phyloP scores from a whole-genome alignment of 768 basidiomycete genomes.

The Lepiota subincarnata region DNA sequence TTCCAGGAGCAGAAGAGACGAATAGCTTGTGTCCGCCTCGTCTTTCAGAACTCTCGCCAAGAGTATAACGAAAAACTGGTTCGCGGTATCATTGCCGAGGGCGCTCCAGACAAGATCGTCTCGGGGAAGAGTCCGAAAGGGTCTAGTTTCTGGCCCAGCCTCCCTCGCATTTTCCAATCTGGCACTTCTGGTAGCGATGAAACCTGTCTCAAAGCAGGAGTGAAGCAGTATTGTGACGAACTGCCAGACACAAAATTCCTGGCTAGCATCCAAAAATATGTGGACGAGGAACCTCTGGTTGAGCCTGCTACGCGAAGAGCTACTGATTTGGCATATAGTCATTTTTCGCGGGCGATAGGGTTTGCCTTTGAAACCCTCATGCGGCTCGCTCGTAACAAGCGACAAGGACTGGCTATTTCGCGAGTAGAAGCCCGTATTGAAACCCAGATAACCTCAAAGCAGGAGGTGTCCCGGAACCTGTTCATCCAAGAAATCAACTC shows the following conservation, averaged over 20 bases:
- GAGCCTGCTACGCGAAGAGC: not conserved
- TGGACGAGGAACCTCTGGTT: constrained; percentile 4
- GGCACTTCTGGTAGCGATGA: not conserved
- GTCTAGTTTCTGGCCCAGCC: not conserved
- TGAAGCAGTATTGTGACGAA: not conserved
- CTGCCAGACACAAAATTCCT: not conserved
- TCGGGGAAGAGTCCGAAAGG: not conserved
- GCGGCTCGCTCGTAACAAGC: not conserved
- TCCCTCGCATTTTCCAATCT: not conserved
- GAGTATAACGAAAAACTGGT: not conserved
- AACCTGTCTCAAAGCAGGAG: not conserved
- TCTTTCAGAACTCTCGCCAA: not conserved
- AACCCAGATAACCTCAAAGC: not conserved
- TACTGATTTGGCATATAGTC: not conserved
- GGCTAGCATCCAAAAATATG: not conserved
- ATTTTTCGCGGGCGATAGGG: not conserved
- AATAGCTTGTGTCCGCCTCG: not conserved
- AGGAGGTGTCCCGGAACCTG: not conserved
- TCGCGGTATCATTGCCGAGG: not conserved
- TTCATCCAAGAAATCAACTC: constrained; percentile 5
- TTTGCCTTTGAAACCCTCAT: not conserved
- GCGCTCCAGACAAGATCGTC: not conserved
- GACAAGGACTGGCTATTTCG: not conserved
- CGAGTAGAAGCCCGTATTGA: not conserved
- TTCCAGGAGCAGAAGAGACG: constrained; percentile 3